A percentile compares a stretch with the other conserved stretches of the same genome.
phyloP scores from a whole-genome alignment of 257 asterid genomes.

The Solanum tarijense region DNA sequence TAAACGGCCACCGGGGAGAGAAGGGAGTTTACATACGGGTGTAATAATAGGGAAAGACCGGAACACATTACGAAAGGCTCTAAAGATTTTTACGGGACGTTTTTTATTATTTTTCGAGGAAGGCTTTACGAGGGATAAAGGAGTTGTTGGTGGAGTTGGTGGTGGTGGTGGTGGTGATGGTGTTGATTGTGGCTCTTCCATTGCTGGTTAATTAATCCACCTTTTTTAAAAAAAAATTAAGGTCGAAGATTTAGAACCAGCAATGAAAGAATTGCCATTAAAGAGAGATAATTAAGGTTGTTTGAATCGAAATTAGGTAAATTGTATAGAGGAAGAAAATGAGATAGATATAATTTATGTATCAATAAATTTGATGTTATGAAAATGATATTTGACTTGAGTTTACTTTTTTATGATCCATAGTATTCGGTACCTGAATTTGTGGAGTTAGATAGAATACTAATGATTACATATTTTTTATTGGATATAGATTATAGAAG shows the following conservation, averaged over 20 bases:
- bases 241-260: slow-evolving; percentile 6
- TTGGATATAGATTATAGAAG: not conserved
- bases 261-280: slow-evolving; percentile 22
- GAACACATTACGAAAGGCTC: slow-evolving; percentile 57
- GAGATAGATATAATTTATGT: not conserved
- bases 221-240: not conserved
- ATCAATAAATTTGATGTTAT: not conserved
- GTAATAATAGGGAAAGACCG: slow-evolving; percentile 77
- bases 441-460: not conserved
- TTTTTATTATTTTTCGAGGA: slow-evolving; percentile 23
- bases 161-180: slow-evolving; percentile 1
- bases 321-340: not conserved
- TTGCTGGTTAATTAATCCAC: slow-evolving; percentile 25
- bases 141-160: slow-evolving; percentile 20
- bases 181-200: slow-evolving; percentile 50
- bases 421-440: not conserved
- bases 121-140: slow-evolving; percentile 55
- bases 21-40: slow-evolving; percentile 46
- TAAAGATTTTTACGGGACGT: slow-evolving; percentile 26
- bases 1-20: slow-evolving; percentile 44
- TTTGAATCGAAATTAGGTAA: not conserved
- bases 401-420: not conserved
- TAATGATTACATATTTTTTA: not conserved
- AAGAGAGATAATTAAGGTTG: not conserved
- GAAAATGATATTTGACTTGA: not conserved